These are phyloP conservation scores for Thraustochytrium striatum DNA, from an alignment of 352 stramenopile species.

Conservation along the genomic window DNA sequence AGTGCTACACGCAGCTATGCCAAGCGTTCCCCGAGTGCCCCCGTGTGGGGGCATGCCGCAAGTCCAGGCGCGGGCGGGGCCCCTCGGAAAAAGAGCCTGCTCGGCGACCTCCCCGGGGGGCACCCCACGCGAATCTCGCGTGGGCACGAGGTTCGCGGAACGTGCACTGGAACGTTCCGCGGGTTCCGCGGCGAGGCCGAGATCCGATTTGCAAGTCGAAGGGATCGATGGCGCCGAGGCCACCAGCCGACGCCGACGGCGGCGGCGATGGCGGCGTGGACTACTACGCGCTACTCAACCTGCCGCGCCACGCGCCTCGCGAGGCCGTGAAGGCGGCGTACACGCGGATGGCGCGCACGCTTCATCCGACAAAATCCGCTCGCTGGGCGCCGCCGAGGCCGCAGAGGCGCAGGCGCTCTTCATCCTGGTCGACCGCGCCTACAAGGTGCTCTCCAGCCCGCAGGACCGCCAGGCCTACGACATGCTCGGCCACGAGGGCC, in stretches of 20 bases:
- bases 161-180: too few relatives aligned
- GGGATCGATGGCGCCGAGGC: too few relatives aligned
- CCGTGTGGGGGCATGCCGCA: too few relatives aligned
- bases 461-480: conserved; percentile 30
- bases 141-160: too few relatives aligned
- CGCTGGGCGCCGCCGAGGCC: neutral
- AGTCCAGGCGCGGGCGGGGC: too few relatives aligned
- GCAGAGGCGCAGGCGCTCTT: conserved; percentile 36
- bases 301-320: conserved; percentile 1
- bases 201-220: too few relatives aligned
- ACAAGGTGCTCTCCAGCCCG: conserved; percentile 31
- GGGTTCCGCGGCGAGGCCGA: too few relatives aligned
- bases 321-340: conserved; percentile 43
- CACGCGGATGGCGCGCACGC: conserved; percentile 12
- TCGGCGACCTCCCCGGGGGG: too few relatives aligned
- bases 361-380: conserved; percentile 19
- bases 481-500: conserved; percentile 29
- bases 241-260: neutral
- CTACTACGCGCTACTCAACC: conserved; percentile 46
- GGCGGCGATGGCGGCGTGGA: neutral
- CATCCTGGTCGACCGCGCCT: conserved; percentile 33
- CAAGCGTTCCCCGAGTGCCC: too few relatives aligned
- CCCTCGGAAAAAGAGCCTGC: too few relatives aligned
- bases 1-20: too few relatives aligned
- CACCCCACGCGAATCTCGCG: too few relatives aligned